These are phyloP conservation scores for Oryza officinalis DNA, from an alignment of 176 grass and related monocot species.

Conservation along the genomic window DNA sequence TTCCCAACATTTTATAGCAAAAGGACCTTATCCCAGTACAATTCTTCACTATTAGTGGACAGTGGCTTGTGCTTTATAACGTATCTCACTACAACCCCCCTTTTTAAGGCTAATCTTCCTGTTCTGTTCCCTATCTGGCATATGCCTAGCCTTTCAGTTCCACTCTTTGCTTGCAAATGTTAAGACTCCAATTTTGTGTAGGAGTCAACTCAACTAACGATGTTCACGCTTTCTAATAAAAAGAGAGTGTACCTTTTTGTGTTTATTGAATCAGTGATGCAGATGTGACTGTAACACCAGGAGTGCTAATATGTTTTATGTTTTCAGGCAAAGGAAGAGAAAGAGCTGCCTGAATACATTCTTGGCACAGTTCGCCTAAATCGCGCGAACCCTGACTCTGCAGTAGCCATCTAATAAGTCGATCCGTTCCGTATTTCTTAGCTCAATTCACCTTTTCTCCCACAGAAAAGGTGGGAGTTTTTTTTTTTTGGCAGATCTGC, in stretches of 20 bases:
- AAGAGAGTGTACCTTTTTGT: neutral
- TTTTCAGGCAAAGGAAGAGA: slow-evolving; percentile 86
- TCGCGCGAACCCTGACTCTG: slow-evolving; percentile 59
- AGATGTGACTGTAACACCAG: neutral
- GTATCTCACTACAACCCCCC: neutral
- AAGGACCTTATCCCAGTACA: neutral
- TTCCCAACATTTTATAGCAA: neutral
- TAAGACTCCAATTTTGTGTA: neutral
- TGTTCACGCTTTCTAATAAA: neutral
- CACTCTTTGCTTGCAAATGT: neutral
- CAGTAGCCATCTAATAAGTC: slow-evolving; percentile 43
- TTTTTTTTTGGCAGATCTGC: slow-evolving; percentile 2
- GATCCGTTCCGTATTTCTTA: neutral
- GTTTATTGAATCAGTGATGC: neutral
- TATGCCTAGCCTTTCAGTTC: neutral
- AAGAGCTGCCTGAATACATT: slow-evolving; percentile 94
- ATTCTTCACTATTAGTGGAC: neutral
- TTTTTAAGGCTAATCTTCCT: slow-evolving; percentile 3
- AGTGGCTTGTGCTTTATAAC: neutral
- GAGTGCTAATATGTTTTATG: slow-evolving; percentile 24
- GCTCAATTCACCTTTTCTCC: neutral
- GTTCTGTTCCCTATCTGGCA: neutral
- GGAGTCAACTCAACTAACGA: neutral
- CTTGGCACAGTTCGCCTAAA: slow-evolving; percentile 88
- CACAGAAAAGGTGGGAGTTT: neutral